Evolutionary conservation across 2,329 filamentous ascomycete genomes (phyloP).

Genomic region (Scortechinia acanthostroma): DNA sequence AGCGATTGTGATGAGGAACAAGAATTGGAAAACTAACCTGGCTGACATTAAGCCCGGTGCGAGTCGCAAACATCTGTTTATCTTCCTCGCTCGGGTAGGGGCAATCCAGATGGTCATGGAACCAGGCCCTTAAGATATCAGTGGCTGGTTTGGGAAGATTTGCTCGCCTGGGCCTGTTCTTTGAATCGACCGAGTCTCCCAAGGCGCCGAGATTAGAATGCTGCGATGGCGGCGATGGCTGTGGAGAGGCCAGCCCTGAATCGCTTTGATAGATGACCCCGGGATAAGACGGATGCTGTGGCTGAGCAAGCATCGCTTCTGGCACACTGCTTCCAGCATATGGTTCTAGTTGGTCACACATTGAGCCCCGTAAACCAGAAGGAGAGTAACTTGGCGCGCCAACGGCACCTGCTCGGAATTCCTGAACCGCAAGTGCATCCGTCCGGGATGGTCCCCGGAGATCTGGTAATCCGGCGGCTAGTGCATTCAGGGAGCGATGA

Average conservation of each 20-base stretch:
- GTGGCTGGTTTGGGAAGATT: slow-evolving; percentile 56
- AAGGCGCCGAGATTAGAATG: slow-evolving; percentile 26
- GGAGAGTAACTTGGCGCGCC: too few relatives aligned
- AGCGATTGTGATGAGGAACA: slow-evolving; percentile 3
- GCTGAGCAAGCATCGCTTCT: not conserved
- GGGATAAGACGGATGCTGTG: slow-evolving; percentile 9
- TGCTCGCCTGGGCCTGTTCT: slow-evolving; percentile 31
- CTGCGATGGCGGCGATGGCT: slow-evolving; percentile 16
- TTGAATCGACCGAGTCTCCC: slow-evolving; percentile 24
- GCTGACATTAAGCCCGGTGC: slow-evolving; percentile 39
- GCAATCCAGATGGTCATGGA: slow-evolving; percentile 44
- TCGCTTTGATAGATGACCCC: slow-evolving; percentile 13
- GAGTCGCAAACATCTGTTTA: slow-evolving; percentile 43
- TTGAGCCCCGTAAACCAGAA: too few relatives aligned
- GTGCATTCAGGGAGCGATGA: slow-evolving; percentile 13
- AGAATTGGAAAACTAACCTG: slow-evolving; percentile 3
- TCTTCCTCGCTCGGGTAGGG: slow-evolving; percentile 55
- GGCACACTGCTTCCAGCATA: not conserved
- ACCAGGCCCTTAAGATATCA: slow-evolving; percentile 47
- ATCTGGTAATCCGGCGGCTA: too few relatives aligned
- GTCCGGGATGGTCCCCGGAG: too few relatives aligned
- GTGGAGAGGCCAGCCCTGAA: slow-evolving; percentile 17
- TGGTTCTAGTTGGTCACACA: too few relatives aligned
- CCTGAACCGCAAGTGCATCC: slow-evolving; percentile 4
- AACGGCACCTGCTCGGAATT: not conserved